Conservation (phyloP, 139 green algal genomes). For the Axilococcus clingmanii region DNA sequence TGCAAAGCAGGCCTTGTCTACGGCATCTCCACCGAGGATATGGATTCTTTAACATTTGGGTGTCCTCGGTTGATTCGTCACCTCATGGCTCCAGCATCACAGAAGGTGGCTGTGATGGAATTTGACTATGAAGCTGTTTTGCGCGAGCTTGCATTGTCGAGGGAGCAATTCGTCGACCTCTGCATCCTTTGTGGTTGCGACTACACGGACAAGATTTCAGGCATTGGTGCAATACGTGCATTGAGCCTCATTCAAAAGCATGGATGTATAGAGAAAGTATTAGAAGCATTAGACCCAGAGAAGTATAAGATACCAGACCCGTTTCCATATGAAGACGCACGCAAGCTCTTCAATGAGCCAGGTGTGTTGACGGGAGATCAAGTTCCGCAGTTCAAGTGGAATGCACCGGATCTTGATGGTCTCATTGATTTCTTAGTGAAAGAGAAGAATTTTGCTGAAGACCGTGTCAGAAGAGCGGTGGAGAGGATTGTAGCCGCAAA, state of each 20-base stretch:
- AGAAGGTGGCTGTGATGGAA: slow-evolving; percentile 72
- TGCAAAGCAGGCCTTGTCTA: slow-evolving; percentile 77
- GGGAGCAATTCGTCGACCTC: slow-evolving; percentile 95
- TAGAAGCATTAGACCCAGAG: slow-evolving; percentile 16
- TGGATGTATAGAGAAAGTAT: slow-evolving; percentile 30
- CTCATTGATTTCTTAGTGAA: slow-evolving; percentile 84
- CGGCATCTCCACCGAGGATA: slow-evolving; percentile 91
- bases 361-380: slow-evolving; percentile 35
- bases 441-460: slow-evolving; percentile 91
- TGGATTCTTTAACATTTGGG: slow-evolving; percentile 95
- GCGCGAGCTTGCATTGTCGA: slow-evolving; percentile 45
- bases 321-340: slow-evolving; percentile 78
- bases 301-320: slow-evolving; percentile 63
- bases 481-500: slow-evolving; percentile 53
- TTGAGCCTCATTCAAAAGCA: slow-evolving; percentile 79
- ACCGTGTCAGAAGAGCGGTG: slow-evolving; percentile 64
- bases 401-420: slow-evolving; percentile 72
- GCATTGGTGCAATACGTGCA: slow-evolving; percentile 52
- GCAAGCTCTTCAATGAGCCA: slow-evolving; percentile 66
- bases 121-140: slow-evolving; percentile 69
- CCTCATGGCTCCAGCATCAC: slow-evolving; percentile 72
- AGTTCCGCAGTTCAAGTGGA: slow-evolving; percentile 76
- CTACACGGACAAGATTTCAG: slow-evolving; percentile 77
- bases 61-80: slow-evolving; percentile 74
- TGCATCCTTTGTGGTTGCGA: slow-evolving; percentile 98